Percentiles rank a stretch among this genome's conserved stretches.
These are phyloP conservation scores for Carpinus viminea DNA, from an alignment of 306 rosid genomes.

Conservation along the genomic window DNA sequence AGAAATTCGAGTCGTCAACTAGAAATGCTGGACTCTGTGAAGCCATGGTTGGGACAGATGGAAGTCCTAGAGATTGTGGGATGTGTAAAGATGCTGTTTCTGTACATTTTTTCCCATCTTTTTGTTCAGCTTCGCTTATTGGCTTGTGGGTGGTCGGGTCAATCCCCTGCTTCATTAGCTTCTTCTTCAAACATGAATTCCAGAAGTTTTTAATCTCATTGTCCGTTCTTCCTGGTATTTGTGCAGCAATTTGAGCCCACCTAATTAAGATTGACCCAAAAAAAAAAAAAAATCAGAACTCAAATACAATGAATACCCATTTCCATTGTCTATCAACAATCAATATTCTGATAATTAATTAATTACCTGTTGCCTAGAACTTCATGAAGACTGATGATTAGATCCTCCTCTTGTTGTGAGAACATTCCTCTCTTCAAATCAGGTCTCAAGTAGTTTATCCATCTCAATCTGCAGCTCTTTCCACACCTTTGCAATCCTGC, in stretches of 20 bases:
- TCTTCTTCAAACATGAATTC: conserved; percentile 95
- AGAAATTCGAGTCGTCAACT: conserved; percentile 40
- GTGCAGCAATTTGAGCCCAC: conserved; percentile 98
- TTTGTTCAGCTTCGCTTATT: conserved; percentile 34
- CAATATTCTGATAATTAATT: neutral
- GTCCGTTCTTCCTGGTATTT: conserved; percentile 94
- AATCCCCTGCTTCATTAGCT: conserved; percentile 89
- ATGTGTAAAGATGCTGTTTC: conserved; percentile 39
- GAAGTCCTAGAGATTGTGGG: conserved; percentile 32
- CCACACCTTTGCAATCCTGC: conserved; percentile 90
- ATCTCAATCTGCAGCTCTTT: conserved; percentile 88
- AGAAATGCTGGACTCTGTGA: conserved; percentile 65
- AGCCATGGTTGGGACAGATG: conserved; percentile 26
- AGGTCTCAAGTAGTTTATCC: conserved; percentile 93
- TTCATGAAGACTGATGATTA: conserved; percentile 77
- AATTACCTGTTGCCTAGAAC: conserved; percentile 82
- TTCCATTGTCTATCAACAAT: neutral
- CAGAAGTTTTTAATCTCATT: conserved; percentile 94
- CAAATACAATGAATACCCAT: conserved; percentile 12
- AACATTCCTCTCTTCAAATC: conserved; percentile 93
- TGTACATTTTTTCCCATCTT: conserved; percentile 41
- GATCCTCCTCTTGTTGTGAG: conserved; percentile 83
- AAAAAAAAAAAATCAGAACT: conserved; percentile 8
- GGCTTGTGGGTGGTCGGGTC: conserved; percentile 93
- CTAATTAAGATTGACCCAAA: conserved; percentile 33